These are phyloP conservation scores for Populus davidiana DNA, from an alignment of 345 rosid species.

Conservation along the genomic window DNA sequence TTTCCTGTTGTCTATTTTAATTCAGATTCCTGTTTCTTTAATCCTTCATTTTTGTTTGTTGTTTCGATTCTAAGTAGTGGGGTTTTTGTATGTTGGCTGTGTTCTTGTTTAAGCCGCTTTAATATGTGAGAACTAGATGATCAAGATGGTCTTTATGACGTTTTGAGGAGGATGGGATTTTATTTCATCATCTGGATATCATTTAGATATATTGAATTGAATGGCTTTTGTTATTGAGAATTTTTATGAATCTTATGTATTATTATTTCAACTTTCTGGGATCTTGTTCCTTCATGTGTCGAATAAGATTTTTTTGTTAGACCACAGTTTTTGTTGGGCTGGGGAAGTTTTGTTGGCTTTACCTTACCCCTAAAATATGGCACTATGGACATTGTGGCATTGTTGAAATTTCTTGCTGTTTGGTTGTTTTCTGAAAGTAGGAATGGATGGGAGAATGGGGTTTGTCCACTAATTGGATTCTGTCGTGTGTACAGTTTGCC, in stretches of 20 bases:
- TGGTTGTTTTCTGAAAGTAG: neutral
- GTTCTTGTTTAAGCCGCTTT: neutral
- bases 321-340: no score
- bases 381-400: neutral
- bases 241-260: neutral
- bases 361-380: neutral
- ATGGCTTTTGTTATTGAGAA: neutral
- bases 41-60: neutral
- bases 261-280: neutral
- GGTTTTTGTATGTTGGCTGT: neutral
- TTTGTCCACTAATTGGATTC: neutral
- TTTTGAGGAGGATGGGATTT: neutral
- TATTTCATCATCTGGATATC: neutral
- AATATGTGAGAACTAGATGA: neutral
- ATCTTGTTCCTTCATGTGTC: neutral
- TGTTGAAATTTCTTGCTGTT: neutral
- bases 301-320: neutral
- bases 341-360: no score
- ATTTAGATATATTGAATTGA: neutral
- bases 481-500: neutral
- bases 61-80: neutral
- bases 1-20: neutral
- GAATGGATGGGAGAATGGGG: neutral
- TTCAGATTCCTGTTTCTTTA: neutral
- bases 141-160: neutral